Evolutionary conservation across 2,329 filamentous ascomycete genomes (phyloP), one percentile per base, ranked within the genome.

Genomic region (Trichoderma aggressivum): DNA sequence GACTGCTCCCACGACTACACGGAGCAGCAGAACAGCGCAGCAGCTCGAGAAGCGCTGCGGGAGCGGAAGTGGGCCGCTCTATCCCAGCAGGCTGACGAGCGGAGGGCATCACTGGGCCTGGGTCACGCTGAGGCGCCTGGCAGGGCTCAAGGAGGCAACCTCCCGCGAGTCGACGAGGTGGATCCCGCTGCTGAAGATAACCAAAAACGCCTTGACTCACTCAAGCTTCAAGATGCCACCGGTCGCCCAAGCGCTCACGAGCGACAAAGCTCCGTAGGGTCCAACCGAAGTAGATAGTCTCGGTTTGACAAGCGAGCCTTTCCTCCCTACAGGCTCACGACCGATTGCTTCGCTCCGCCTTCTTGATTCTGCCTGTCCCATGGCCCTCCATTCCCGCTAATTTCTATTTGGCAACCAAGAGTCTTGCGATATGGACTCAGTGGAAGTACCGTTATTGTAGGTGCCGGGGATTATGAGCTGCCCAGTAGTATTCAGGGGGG

Each of bases 1-100:
- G 96, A 99, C 79, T 99, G 96, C 83, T 98, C 96, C 43, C 95
- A 98, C 79, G 94, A 98, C 74, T 99, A 99, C 82, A 97, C 94
- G 6, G 95, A 98, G 81, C 92, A 96, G 77, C 95, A 98, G 82
- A 97, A 97, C 82, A 96, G 89, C 74, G 94, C 94, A 4, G 90
- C 92, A n/a, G 89, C 93, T 72, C 90, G 94, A 70, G 92, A 98
- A 81, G 90, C 91, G 74, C 86, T 90, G 74, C 90, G 96, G 74
- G 91, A 97, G 80, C 90, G 90, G 75, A 94, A 95, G 79, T 99
- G 96, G 96, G 94, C 95, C 69, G 90, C 91, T 73, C 87, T 99
- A 55, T 88, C 90, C 63, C 92, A 96, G 75, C 90, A 94, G 80
- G 94, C 94, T 50, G 90, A 92, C 76, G 88, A 90, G 75, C 88